These are phyloP conservation scores for Pugionium dolabratum DNA, from an alignment of 345 rosid genomes.

Conservation along the genomic window DNA sequence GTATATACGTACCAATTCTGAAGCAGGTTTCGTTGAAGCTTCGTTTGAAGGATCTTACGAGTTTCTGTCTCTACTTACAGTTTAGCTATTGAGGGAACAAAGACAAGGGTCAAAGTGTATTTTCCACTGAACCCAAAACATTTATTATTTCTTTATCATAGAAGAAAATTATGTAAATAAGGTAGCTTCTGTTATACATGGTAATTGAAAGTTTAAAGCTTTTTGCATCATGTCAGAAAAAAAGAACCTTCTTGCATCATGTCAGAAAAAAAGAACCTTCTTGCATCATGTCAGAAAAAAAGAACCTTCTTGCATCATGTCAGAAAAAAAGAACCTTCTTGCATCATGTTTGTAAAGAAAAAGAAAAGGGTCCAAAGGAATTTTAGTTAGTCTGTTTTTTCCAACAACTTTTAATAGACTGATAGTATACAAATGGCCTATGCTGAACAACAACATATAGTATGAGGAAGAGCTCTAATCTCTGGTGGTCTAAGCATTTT, in stretches of 20 bases:
- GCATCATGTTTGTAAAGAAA: not conserved
- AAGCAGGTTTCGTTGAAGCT: constrained; percentile 13
- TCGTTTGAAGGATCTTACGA: not conserved
- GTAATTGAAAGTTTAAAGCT: not conserved
- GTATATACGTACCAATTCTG: constrained; percentile 11
- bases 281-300: not conserved
- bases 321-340: too few relatives aligned
- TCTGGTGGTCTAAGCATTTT: constrained; percentile 4
- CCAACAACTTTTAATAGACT: too few relatives aligned
- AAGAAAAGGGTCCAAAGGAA: not conserved
- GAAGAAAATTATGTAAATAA: not conserved
- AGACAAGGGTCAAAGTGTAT: constrained; percentile 22
- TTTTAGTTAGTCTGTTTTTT: too few relatives aligned
- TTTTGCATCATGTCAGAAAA: not conserved
- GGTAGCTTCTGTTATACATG: not conserved
- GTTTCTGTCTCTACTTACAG: too few relatives aligned
- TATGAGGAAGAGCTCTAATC: not conserved
- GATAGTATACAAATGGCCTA: constrained; percentile 8
- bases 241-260: too few relatives aligned
- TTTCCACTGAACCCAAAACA: not conserved
- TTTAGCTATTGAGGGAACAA: not conserved
- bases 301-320: too few relatives aligned
- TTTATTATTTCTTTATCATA: not conserved
- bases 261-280: too few relatives aligned
- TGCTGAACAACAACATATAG: constrained; percentile 4